Conservation (phyloP, 2,329 filamentous ascomycete species). For the Verticillium nubilum region DNA sequence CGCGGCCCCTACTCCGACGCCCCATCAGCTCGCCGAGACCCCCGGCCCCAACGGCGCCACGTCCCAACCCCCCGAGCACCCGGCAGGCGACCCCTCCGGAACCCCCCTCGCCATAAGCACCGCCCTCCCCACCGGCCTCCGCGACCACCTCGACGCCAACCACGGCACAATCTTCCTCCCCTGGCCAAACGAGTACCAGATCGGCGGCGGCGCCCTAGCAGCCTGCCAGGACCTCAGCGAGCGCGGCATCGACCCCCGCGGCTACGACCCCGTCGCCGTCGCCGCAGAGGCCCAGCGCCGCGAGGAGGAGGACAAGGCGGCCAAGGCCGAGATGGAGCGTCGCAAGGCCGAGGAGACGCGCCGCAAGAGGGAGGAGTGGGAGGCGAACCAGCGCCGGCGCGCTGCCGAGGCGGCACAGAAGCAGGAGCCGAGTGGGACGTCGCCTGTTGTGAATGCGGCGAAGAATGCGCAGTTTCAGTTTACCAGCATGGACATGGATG, state of each 20-base stretch:
- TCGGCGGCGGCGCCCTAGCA: constrained; percentile 63
- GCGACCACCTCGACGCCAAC: constrained; percentile 48
- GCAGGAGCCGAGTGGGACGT: constrained; percentile 27
- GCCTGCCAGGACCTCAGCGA: constrained; percentile 57
- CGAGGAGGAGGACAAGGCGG: constrained; percentile 40
- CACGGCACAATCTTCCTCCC: constrained; percentile 62
- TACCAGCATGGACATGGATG: constrained; percentile 46
- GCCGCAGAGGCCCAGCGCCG: constrained; percentile 45
- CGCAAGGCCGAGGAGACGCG: constrained; percentile 39
- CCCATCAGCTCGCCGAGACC: constrained; percentile 13
- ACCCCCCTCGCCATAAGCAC: constrained; percentile 19
- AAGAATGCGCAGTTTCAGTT: constrained; percentile 53
- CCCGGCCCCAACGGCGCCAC: constrained; percentile 10
- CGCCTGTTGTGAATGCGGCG: constrained; percentile 17
- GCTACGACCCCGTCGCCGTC: constrained; percentile 52
- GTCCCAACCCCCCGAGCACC: constrained; percentile 15
- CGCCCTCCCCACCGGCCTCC: constrained; percentile 42
- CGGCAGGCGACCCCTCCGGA: constrained; percentile 16
- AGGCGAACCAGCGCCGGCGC: constrained; percentile 22
- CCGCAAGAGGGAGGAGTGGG: constrained; percentile 33
- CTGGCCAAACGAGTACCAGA: constrained; percentile 69
- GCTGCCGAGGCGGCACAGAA: constrained; percentile 37
- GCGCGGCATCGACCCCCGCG: constrained; percentile 55
- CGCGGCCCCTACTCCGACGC: constrained; percentile 7
- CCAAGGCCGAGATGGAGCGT: constrained; percentile 25